Conservation (phyloP, 1,139 yeast species). For the Nakaseomyces delphensis region DNA sequence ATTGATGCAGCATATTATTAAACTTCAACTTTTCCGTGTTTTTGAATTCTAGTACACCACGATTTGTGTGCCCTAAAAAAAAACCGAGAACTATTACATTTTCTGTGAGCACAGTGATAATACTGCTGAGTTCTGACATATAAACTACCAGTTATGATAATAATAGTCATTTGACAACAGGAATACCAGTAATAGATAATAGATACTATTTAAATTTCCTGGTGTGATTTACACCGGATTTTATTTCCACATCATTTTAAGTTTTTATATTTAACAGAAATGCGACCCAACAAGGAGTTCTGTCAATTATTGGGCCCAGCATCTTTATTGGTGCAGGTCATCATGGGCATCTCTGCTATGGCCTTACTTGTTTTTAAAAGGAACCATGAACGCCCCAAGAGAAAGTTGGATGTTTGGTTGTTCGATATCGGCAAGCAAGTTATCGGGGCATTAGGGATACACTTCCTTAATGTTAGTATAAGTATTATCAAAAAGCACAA, state of each 20-base stretch:
- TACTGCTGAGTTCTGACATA: no score
- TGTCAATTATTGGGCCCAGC: slow-evolving; percentile 70
- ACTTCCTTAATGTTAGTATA: slow-evolving; percentile 64
- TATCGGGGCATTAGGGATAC: slow-evolving; percentile 78
- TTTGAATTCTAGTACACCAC: no score
- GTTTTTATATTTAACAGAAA: neutral
- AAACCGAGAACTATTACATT: no score
- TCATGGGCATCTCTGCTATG: slow-evolving; percentile 67
- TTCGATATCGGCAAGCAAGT: slow-evolving; percentile 88
- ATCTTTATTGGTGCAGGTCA: slow-evolving; percentile 53
- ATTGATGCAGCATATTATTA: no score
- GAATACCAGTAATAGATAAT: no score
- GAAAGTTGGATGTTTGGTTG: slow-evolving; percentile 84
- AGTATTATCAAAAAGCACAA: slow-evolving; percentile 48
- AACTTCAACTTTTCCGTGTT: no score
- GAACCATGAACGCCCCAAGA: slow-evolving; percentile 66
- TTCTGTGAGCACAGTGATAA: no score
- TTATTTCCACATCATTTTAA: neutral
- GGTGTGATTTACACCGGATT: no score
- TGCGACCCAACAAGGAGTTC: slow-evolving; percentile 11
- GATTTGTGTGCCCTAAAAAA: no score
- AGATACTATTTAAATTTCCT: no score
- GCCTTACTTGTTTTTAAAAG: slow-evolving; percentile 69
- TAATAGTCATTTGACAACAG: no score
- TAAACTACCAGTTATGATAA: no score